phyloP scores from a whole-genome alignment of 768 basidiomycete genomes.

The Naganishia kalamii region DNA sequence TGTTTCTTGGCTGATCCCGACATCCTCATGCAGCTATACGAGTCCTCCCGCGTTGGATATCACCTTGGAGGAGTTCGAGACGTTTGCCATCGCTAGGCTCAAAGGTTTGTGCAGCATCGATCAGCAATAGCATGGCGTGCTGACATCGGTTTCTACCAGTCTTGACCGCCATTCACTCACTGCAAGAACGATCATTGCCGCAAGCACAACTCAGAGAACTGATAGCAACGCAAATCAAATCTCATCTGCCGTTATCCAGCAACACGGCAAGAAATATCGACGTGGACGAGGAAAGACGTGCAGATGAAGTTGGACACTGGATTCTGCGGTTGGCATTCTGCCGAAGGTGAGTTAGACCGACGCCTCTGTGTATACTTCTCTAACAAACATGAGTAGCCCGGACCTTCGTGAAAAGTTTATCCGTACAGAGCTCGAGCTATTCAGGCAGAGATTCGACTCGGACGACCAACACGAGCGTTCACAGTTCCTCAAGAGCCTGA shows the following conservation, averaged over 20 bases:
- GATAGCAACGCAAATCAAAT: conserved; percentile 59
- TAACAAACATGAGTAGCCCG: conserved; percentile 55
- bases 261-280: conserved; percentile 51
- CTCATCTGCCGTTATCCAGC: conserved; percentile 67
- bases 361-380: neutral
- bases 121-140: neutral
- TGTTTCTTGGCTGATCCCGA: neutral
- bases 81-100: conserved; percentile 76
- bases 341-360: conserved; percentile 65
- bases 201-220: conserved; percentile 41
- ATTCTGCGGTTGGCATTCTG: conserved; percentile 91
- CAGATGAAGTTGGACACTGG: conserved; percentile 87
- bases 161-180: conserved; percentile 34
- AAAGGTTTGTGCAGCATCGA: conserved; percentile 47
- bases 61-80: conserved; percentile 92
- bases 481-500: conserved; percentile 56
- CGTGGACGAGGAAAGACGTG: conserved; percentile 61
- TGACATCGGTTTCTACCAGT: conserved; percentile 15
- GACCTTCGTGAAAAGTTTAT: conserved; percentile 82
- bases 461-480: conserved; percentile 58
- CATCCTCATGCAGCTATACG: conserved; percentile 66
- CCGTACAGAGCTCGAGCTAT: conserved; percentile 78
- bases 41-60: conserved; percentile 77
- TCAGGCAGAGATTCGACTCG: conserved; percentile 69
- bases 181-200: conserved; percentile 35